These are phyloP conservation scores for Rhodotorula mucilaginosa DNA, from an alignment of 1,284 basidiomycete species.

Conservation along the genomic window DNA sequence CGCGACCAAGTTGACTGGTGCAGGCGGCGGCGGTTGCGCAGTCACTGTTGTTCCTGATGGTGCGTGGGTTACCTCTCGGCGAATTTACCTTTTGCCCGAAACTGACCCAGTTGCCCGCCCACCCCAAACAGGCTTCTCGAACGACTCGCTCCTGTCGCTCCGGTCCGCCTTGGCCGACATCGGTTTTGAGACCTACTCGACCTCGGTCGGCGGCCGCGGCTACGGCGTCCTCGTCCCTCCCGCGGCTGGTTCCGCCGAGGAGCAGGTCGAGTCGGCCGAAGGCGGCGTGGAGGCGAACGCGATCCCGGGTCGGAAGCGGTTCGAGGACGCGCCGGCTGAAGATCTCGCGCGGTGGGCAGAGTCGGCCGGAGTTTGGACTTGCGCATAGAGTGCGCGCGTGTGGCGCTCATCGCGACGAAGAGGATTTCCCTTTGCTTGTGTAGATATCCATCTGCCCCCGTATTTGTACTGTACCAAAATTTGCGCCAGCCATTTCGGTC, in stretches of 20 bases:
- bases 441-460: too few relatives aligned
- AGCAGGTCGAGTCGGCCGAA: conserved; percentile 24
- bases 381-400: not conserved
- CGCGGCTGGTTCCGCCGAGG: not conserved
- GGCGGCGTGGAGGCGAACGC: conserved; percentile 28
- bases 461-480: too few relatives aligned
- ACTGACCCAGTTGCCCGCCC: not conserved
- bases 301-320: conserved; percentile 46
- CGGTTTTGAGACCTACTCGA: conserved; percentile 82
- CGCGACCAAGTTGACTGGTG: conserved; percentile 95
- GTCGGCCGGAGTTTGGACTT: conserved; percentile 60
- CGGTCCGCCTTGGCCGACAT: conserved; percentile 60
- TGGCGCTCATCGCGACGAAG: not conserved
- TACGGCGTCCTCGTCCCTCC: conserved; percentile 69
- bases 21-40: conserved; percentile 97
- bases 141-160: conserved; percentile 60
- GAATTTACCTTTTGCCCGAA: too few relatives aligned
- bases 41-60: conserved; percentile 92
- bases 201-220: conserved; percentile 87
- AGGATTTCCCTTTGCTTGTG: not conserved
- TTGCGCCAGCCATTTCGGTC: too few relatives aligned
- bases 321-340: conserved; percentile 54
- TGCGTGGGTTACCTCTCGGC: conserved; percentile 38
- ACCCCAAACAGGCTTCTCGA: conserved; percentile 60
- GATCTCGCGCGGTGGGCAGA: conserved; percentile 62